These are phyloP conservation scores for Umbelopsis isabellina DNA, from an alignment of 192 early-diverging fungal species.

Conservation along the genomic window DNA sequence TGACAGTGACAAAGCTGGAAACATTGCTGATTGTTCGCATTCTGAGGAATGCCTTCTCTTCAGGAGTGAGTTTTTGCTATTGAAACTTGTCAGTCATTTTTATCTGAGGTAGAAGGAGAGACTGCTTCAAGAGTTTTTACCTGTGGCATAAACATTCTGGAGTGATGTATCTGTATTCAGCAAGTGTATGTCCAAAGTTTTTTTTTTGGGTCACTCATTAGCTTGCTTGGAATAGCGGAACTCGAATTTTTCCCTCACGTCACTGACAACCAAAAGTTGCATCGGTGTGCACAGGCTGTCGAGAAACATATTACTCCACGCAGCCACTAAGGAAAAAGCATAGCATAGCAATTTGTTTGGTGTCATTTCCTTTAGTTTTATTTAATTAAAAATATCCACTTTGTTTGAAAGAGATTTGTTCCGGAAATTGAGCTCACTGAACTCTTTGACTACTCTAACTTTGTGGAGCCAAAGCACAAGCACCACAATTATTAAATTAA, in stretches of 20 bases:
- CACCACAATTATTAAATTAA: not conserved
- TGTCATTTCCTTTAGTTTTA: too few species aligned
- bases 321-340: too few species aligned
- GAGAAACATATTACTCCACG: too few species aligned
- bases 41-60: conserved; percentile 41
- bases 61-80: conserved; percentile 40
- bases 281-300: too few species aligned
- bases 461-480: not conserved
- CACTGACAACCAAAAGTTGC: too few species aligned
- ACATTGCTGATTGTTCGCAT: conserved; percentile 37
- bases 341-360: too few species aligned
- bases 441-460: too few species aligned
- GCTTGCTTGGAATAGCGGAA: not conserved
- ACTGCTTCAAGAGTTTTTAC: conserved; percentile 18
- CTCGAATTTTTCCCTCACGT: too few species aligned
- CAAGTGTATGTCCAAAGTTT: not conserved
- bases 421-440: too few species aligned
- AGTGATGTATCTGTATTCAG: not conserved
- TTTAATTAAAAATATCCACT: too few species aligned
- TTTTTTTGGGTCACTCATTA: not conserved
- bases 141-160: conserved; percentile 39
- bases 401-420: too few species aligned
- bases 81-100: not conserved
- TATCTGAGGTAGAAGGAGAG: not conserved
- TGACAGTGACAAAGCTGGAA: conserved; percentile 33